A percentile compares a stretch with the other conserved stretches of the same genome.
phyloP scores from a whole-genome alignment of 345 rosid genomes.

The Theobroma cacao region DNA sequence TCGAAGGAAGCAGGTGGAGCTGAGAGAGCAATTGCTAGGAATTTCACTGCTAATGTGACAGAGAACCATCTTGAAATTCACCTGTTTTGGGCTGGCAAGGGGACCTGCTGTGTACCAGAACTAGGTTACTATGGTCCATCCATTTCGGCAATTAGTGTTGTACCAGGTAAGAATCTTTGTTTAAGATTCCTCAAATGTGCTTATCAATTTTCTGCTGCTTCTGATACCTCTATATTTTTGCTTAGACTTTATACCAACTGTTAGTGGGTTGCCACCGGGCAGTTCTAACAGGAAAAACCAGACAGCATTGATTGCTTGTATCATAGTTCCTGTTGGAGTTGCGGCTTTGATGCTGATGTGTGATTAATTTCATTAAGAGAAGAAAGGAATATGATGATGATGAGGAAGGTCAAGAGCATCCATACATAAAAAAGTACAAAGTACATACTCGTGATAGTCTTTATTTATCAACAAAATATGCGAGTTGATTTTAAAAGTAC shows the following conservation, averaged over 20 bases:
- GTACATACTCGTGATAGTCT: not conserved
- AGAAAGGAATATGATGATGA: slow-evolving; percentile 11
- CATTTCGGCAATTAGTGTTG: slow-evolving; percentile 35
- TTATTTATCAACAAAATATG: not conserved
- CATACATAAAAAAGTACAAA: not conserved
- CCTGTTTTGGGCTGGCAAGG: slow-evolving; percentile 66
- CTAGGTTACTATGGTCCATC: slow-evolving; percentile 60
- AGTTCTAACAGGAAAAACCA: slow-evolving; percentile 8
- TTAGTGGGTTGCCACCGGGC: too few relatives aligned
- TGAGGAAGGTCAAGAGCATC: slow-evolving; percentile 12
- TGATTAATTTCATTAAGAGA: not conserved
- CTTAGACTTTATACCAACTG: too few relatives aligned
- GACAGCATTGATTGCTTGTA: slow-evolving; percentile 24
- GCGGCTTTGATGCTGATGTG: slow-evolving; percentile 1
- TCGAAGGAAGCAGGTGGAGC: not conserved
- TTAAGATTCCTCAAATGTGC: not conserved
- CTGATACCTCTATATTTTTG: too few relatives aligned
- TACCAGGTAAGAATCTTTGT: slow-evolving; percentile 18
- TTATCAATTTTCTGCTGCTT: too few relatives aligned
- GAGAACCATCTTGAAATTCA: slow-evolving; percentile 56
- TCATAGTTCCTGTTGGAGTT: slow-evolving; percentile 18
- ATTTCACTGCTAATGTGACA: slow-evolving; percentile 35
- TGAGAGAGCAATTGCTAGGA: slow-evolving; percentile 9
- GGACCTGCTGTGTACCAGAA: slow-evolving; percentile 48
- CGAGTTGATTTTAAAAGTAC: not conserved